These are phyloP conservation scores for Lepidium campestre DNA, from an alignment of 441 rosid genomes.

Conservation along the genomic window DNA sequence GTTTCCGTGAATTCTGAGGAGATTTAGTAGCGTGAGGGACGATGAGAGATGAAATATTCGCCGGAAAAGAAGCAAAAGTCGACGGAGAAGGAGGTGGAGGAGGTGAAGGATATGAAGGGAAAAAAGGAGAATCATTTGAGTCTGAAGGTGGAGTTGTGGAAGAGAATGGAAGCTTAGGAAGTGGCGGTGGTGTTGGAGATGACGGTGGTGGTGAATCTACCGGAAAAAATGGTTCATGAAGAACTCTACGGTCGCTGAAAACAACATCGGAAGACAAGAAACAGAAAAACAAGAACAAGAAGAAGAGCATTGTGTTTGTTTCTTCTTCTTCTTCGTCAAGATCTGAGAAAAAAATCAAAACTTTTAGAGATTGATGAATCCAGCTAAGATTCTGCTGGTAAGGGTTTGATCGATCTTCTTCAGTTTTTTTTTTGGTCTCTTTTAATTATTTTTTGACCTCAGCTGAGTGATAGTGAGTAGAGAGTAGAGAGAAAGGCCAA, in stretches of 20 bases:
- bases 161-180: constrained; percentile 51
- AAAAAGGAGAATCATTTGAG: constrained; percentile 60
- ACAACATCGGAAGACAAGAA: constrained; percentile 7
- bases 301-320: constrained; percentile 43
- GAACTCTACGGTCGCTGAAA: constrained; percentile 49
- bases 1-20: constrained; percentile 41
- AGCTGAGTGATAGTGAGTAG: constrained; percentile 9
- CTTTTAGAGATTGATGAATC: constrained; percentile 31
- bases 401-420: constrained; percentile 23
- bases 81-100: constrained; percentile 83
- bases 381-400: constrained; percentile 66
- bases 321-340: constrained; percentile 12
- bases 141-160: constrained; percentile 40
- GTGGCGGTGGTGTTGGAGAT: constrained; percentile 32
- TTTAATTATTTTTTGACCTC: not conserved
- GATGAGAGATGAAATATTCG: constrained; percentile 82
- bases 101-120: constrained; percentile 52
- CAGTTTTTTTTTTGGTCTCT: not conserved
- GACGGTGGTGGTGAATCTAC: constrained; percentile 35
- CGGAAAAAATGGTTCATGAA: constrained; percentile 42
- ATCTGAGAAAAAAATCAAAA: constrained; percentile 7
- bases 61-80: constrained; percentile 79
- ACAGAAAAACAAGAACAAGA: constrained; percentile 5
- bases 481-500: constrained; percentile 16
- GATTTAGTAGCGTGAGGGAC: constrained; percentile 59